Evolutionary conservation across 208 protist species (phyloP).

Genomic region (Leishmania turanica): DNA sequence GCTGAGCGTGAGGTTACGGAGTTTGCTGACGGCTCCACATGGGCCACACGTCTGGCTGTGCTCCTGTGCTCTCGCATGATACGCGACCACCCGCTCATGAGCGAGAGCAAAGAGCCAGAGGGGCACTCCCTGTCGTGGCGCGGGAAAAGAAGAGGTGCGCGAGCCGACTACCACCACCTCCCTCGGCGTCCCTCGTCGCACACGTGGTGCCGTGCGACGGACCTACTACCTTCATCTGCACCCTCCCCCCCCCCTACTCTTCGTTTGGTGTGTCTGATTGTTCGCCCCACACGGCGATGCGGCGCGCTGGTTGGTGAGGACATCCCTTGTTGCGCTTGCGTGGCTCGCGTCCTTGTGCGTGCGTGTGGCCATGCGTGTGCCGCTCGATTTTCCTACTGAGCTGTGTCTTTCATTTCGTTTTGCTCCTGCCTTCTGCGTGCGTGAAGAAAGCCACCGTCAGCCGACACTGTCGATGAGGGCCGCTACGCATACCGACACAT

Average conservation of each 20-base stretch:
- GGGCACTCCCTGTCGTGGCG: neutral
- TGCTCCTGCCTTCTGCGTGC: neutral
- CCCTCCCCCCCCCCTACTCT: neutral
- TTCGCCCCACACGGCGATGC: neutral
- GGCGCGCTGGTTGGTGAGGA: neutral
- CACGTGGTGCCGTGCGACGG: neutral
- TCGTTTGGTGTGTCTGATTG: neutral
- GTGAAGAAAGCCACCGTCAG: neutral
- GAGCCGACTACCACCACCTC: neutral
- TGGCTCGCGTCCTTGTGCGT: neutral
- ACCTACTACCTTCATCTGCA: neutral
- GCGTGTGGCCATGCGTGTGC: neutral
- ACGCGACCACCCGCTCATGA: neutral
- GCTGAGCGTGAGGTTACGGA: neutral
- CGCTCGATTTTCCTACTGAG: neutral
- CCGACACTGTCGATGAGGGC: neutral
- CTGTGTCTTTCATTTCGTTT: neutral
- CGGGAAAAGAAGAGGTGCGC: neutral
- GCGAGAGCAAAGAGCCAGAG: neutral
- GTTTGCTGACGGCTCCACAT: neutral
- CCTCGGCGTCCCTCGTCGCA: neutral
- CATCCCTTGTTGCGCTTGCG: neutral
- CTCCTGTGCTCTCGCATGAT: neutral
- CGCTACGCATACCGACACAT: too few relatives aligned
- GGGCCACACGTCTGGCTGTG: neutral